Base-by-base conservation (phyloP, 331 rosid genomes). In the Telfairia occidentalis region DNA sequence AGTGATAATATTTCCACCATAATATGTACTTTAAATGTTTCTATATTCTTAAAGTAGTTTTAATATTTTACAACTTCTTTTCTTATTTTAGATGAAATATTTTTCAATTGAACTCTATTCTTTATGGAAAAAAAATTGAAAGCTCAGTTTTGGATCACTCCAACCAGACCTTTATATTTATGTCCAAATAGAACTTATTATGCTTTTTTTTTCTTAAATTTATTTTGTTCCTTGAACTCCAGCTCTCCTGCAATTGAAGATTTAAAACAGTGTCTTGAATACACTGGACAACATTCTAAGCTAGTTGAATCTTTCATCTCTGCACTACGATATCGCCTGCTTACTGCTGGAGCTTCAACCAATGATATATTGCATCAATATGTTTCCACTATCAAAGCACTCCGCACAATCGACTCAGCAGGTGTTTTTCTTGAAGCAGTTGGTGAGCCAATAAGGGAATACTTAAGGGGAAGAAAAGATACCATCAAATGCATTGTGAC, bases 361-460 rank as follows among this genome's bases (percentile, higher is more conserved):
- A 94, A 91, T 87, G 98, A 94, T 83, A 94, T 94, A 83, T 77
- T 94, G 83, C 98, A 94, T 85, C 98, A 94, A 81, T 94, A 91
- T 84, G 98, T 94, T 83, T 94, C 98, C 2, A 91, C 98, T 12
- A 91, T 91, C 46, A 94, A 89, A 81, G 98, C 98, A 73, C 90
- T 94, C 49, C 87, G 97, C 81, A 91, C 92, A 72, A 91, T 94
- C 82, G 97, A 94, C 81, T 97, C 97, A 28, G 97, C 98, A 4
- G 98, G 92, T 78, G 95, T 94, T 83, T 94, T 94, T 79, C 97
- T 91, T 65, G 98, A 94, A 87, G 97, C 97, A 69, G 97, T 91
- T 58, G 96, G 98, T 58, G 98, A 94, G 58, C 98, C 98, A 42
- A 94, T 94, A 83, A 87, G 97, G 80, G 98, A 94, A 80, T 94